Evolutionary conservation across 2,329 filamentous ascomycete species (phyloP).

Genomic region (Calonectria ilicicola): DNA sequence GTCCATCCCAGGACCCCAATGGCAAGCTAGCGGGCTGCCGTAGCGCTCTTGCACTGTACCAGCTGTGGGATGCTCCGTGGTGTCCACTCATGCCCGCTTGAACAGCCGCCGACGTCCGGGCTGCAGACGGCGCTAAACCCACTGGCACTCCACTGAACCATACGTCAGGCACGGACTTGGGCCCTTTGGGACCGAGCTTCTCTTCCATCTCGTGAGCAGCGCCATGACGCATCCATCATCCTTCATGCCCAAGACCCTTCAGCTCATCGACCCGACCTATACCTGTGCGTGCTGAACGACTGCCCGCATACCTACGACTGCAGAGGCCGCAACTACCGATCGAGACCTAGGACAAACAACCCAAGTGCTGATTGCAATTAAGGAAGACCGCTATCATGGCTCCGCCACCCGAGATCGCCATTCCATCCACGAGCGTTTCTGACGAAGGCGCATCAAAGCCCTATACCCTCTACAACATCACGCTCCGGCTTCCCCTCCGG

Average conservation of each 20-base stretch:
- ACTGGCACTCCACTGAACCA: slow-evolving; percentile 16
- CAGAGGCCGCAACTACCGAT: background rate
- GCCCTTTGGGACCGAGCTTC: slow-evolving; percentile 4
- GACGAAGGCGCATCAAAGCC: slow-evolving; percentile 68
- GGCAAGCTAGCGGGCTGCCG: slow-evolving; percentile 7
- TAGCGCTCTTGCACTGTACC: slow-evolving; percentile 6
- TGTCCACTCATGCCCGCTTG: slow-evolving; percentile 6
- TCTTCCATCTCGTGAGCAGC: slow-evolving; percentile 10
- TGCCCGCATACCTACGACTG: background rate
- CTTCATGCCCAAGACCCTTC: slow-evolving; percentile 22
- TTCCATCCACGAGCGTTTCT: slow-evolving; percentile 72
- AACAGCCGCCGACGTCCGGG: slow-evolving; percentile 9
- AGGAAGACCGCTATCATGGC: slow-evolving; percentile 59
- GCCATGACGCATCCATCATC: slow-evolving; percentile 35
- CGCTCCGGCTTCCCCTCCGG: slow-evolving; percentile 79
- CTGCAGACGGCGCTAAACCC: slow-evolving; percentile 17
- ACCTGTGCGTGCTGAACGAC: background rate
- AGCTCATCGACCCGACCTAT: slow-evolving; percentile 4
- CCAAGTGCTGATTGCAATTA: slow-evolving; percentile 8
- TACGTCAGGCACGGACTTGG: slow-evolving; percentile 23
- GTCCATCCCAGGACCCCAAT: slow-evolving; percentile 3
- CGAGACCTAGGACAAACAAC: background rate
- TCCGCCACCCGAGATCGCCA: slow-evolving; percentile 75
- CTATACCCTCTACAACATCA: slow-evolving; percentile 84
- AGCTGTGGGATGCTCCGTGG: background rate